Evolutionary conservation across 129 eudicot species (phyloP).

Genomic region (Calendula officinalis): DNA sequence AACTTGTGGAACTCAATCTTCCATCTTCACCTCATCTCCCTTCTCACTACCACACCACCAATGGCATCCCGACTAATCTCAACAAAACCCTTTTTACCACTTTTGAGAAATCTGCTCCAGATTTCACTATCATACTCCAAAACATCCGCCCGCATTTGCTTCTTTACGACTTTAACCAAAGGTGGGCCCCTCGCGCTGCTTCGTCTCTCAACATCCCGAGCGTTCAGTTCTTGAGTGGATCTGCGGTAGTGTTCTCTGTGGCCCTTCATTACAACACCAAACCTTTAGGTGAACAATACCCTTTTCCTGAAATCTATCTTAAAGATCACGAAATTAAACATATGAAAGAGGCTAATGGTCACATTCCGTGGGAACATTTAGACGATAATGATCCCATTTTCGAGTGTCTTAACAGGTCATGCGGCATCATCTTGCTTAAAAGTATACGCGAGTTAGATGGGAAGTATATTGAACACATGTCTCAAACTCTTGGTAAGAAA

Average conservation of each 20-base stretch:
- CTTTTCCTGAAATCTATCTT: conserved; percentile 21
- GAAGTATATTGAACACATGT: conserved; percentile 32
- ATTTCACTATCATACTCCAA: conserved; percentile 25
- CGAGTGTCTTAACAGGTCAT: neutral
- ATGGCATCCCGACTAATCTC: conserved; percentile 48
- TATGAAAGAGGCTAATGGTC: neutral
- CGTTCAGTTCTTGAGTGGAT: conserved; percentile 13
- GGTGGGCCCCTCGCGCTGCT: conserved; percentile 32
- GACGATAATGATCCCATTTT: neutral
- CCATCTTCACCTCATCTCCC: conserved; percentile 40
- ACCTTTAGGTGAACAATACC: conserved; percentile 8
- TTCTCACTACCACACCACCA: conserved; percentile 43
- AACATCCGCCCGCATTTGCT: conserved; percentile 29
- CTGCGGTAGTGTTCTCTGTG: neutral
- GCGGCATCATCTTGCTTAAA: conserved; percentile 20
- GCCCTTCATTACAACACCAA: neutral
- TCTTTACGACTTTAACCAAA: conserved; percentile 27
- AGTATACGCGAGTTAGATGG: conserved; percentile 34
- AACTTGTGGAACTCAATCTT: conserved; percentile 36
- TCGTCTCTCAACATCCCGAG: conserved; percentile 14
- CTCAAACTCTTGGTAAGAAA: neutral
- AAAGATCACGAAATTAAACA: conserved; percentile 7
- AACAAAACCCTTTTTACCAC: conserved; percentile 21
- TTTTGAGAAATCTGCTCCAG: conserved; percentile 8
- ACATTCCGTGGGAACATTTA: neutral